Conservation (phyloP, 106 monocot species). For the Phalaenopsis aphrodite region DNA sequence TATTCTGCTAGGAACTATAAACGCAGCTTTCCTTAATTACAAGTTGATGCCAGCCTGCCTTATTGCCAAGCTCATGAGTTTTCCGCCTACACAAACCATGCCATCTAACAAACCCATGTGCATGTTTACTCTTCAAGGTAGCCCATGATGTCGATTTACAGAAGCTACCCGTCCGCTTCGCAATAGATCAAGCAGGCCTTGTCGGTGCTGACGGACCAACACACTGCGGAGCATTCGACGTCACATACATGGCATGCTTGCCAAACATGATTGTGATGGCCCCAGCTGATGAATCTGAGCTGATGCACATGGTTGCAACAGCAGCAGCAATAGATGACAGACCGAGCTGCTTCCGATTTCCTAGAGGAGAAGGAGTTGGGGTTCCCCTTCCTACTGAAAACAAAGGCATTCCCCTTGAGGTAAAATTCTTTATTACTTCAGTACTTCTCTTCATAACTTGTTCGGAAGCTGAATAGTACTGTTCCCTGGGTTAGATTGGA, state of each 20-base stretch:
- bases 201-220: slow-evolving; percentile 92
- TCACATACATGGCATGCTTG: slow-evolving; percentile 83
- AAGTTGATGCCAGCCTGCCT: too few species aligned
- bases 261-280: slow-evolving; percentile 99
- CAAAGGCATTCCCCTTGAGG: slow-evolving; percentile 75
- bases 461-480: background rate
- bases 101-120: background rate
- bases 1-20: too few species aligned
- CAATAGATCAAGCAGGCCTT: slow-evolving; percentile 73
- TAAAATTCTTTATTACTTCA: slow-evolving; percentile 17
- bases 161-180: slow-evolving; percentile 71
- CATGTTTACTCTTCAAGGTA: slow-evolving; percentile 23
- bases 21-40: too few species aligned
- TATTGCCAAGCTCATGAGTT: too few species aligned
- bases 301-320: slow-evolving; percentile 91
- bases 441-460: background rate
- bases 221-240: slow-evolving; percentile 83
- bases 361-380: slow-evolving; percentile 70
- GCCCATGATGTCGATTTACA: slow-evolving; percentile 90
- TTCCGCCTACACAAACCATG: too few species aligned
- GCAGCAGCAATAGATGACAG: slow-evolving; percentile 80
- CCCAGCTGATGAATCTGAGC: slow-evolving; percentile 79
- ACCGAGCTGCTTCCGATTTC: slow-evolving; percentile 81
- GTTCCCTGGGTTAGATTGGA: slow-evolving; percentile 41
- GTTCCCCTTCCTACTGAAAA: slow-evolving; percentile 38